Evolutionary conservation across 345 rosid species (phyloP).

Genomic region (Iberis pinnata): DNA sequence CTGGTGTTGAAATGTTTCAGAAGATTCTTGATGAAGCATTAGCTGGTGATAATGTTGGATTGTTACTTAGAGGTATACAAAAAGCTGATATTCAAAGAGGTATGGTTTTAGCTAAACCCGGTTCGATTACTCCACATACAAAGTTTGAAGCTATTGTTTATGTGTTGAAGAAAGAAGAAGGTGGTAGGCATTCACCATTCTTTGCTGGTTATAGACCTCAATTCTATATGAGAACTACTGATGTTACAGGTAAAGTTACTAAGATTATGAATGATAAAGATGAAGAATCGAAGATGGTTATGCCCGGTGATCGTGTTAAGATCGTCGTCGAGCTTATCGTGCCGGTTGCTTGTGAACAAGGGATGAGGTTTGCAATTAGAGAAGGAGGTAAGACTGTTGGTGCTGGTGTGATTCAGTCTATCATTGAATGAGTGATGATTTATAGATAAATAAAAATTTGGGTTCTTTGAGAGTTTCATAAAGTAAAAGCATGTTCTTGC

Average conservation of each 20-base stretch:
- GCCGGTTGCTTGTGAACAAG: constrained; percentile 92
- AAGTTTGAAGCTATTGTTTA: constrained; percentile 70
- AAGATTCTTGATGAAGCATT: constrained; percentile 80
- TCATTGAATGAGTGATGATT: constrained; percentile 52
- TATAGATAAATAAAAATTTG: neutral
- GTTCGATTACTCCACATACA: constrained; percentile 70
- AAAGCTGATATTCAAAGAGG: constrained; percentile 89
- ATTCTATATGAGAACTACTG: constrained; percentile 94
- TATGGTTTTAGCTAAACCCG: constrained; percentile 91
- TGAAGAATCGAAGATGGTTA: constrained; percentile 96
- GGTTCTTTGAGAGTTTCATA: constrained; percentile 11
- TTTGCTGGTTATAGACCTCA: constrained; percentile 86
- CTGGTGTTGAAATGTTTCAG: constrained; percentile 87
- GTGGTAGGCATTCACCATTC: constrained; percentile 90
- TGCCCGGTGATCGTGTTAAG: constrained; percentile 95
- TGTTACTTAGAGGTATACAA: constrained; percentile 83
- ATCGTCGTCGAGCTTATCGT: constrained; percentile 81
- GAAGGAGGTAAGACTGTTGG: constrained; percentile 97
- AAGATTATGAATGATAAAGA: constrained; percentile 79
- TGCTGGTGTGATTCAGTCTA: constrained; percentile 86
- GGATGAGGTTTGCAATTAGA: constrained; percentile 94
- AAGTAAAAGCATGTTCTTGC: constrained; percentile 22
- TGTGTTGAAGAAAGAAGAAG: constrained; percentile 97
- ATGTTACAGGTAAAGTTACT: constrained; percentile 79
- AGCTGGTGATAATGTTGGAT: constrained; percentile 91